Evolutionary conservation across 371 early-diverging fungal genomes (phyloP), one percentile per base, ranked within the genome.

Genomic region (Apophysomyces trapeziformis): DNA sequence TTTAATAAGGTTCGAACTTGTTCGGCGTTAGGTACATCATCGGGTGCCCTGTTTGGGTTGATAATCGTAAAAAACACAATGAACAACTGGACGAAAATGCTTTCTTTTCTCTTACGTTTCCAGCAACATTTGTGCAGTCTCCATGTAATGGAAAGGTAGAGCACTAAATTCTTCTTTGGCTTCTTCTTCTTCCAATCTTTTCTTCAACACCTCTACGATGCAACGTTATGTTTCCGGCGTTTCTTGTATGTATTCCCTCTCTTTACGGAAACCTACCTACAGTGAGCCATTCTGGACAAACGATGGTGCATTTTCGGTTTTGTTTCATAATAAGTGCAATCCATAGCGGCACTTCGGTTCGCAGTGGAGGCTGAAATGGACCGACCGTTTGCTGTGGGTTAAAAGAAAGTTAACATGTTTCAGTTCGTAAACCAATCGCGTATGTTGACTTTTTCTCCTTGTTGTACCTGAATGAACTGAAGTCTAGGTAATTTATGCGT

Each of bases 101-200:
- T 58, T 58, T 43, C 0, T 14, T 38, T 64, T 13, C 0, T 38
- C 68, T 66, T 85, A 93, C 95, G 83, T 77, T 36, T 90, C 89
- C 7, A 95, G 68, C 37, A 96, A 72, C 63, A 92, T 69, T 63
- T 90, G 88, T 0, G 94, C 88, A 8, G 92, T 85, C 68, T 94
- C 95, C 84, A 95, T 85, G 73, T 90, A 95, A 63, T 90, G 90
- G 65, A 86, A 90, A 4, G 95, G 96, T 39, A 96, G 68, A 8
- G 75, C 73, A 65, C 90, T 86, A 68, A 95, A 95, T 63, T 77
- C 79, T n/a, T 78, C 83, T 0, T 82, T 72, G 5, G 76, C 72
- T 61, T 85, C 81, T 61, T 86, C 89, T 61, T 87, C 84, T 56
- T 91, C 87, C 13, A 90, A 78, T 26, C 82, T 62, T 56, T 80